Evolutionary conservation across 371 early-diverging fungal genomes (phyloP).

Genomic region (Circinella minor): DNA sequence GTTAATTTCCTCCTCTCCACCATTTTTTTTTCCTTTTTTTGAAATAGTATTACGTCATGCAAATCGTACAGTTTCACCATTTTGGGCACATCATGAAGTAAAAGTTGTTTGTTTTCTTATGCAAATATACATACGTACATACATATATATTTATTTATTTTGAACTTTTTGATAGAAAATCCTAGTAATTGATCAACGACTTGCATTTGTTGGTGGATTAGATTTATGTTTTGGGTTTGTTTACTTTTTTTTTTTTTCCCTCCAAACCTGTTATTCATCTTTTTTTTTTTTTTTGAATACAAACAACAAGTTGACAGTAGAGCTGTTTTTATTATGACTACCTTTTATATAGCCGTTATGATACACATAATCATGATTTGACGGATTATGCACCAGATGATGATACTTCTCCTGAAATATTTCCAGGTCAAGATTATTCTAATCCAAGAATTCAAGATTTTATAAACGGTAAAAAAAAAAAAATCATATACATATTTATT

Average conservation of each 20-base stretch:
- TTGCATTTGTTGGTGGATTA: conserved; percentile 92
- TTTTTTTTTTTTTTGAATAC: neutral
- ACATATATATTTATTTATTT: neutral
- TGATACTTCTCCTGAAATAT: conserved; percentile 48
- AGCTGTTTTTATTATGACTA: neutral
- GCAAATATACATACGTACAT: too few species aligned
- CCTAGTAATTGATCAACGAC: conserved; percentile 78
- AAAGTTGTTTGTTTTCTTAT: too few species aligned
- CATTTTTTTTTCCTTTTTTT: too few species aligned
- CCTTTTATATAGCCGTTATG: conserved; percentile 71
- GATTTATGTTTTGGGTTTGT: conserved; percentile 85
- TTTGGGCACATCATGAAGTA: conserved; percentile 80
- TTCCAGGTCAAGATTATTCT: conserved; percentile 92
- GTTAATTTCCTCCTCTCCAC: too few species aligned
- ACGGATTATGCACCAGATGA: conserved; percentile 63
- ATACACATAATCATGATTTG: conserved; percentile 77
- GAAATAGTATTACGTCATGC: conserved; percentile 73
- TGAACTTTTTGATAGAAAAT: conserved; percentile 66
- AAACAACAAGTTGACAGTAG: neutral
- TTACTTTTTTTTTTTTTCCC: neutral
- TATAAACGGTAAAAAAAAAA: conserved; percentile 54
- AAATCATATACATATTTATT: too few species aligned
- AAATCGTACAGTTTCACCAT: conserved; percentile 67
- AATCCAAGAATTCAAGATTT: conserved; percentile 93
- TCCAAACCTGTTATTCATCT: neutral